A percentile compares a stretch with the other conserved stretches of the same genome.
Evolutionary conservation across 129 eudicot genomes (phyloP).

Genomic region (Oenanthe sinensis): DNA sequence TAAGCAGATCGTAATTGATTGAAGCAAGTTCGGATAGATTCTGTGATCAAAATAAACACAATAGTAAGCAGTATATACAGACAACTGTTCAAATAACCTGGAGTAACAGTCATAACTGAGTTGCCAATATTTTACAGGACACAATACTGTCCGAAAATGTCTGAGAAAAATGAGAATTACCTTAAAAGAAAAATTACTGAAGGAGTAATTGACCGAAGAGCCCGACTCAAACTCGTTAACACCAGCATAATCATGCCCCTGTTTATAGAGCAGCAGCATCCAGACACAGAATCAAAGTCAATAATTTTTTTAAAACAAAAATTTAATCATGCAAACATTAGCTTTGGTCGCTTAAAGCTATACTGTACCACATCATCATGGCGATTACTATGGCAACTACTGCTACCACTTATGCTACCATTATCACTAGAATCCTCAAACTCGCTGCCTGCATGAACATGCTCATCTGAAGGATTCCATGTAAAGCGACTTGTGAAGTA

Average conservation of each 20-base stretch:
- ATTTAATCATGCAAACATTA: background rate
- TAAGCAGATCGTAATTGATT: conserved; percentile 81
- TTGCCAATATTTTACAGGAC: background rate
- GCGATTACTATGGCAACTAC: conserved; percentile 69
- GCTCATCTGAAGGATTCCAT: conserved; percentile 84
- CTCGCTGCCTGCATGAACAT: conserved; percentile 61
- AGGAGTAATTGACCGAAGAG: conserved; percentile 66
- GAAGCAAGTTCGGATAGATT: conserved; percentile 96
- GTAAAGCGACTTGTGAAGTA: conserved; percentile 90
- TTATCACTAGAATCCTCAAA: conserved; percentile 79
- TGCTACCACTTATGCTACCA: conserved; percentile 82
- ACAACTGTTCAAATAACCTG: background rate
- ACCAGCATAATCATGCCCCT: conserved; percentile 80
- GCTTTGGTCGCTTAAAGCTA: background rate
- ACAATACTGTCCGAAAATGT: background rate
- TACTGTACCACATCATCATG: conserved; percentile 64
- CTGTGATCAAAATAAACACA: conserved; percentile 25
- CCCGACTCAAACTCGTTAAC: conserved; percentile 67
- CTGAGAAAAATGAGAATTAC: conserved; percentile 24
- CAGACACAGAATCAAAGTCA: conserved; percentile 12
- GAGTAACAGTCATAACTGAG: background rate
- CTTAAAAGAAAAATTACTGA: conserved; percentile 97
- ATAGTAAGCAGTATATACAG: background rate
- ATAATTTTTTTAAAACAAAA: background rate
- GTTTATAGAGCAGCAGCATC: conserved; percentile 15